phyloP scores from a whole-genome alignment of 805 yeast species.

The Diddensiella transvaalensis region DNA sequence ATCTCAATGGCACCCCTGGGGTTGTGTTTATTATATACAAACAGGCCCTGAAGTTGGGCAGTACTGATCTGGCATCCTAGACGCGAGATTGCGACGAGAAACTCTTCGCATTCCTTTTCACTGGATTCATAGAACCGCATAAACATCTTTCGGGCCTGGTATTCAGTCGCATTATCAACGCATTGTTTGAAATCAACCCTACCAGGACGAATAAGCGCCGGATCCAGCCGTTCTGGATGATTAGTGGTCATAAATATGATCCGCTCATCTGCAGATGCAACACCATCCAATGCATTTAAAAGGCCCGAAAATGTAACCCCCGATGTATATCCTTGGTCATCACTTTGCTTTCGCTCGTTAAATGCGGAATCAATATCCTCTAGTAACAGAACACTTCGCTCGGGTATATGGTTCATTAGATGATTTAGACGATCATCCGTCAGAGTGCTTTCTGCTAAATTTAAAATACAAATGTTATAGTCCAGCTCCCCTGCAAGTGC shows the following conservation, averaged over 20 bases:
- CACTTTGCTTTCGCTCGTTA: constrained; percentile 69
- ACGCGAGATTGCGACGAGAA: constrained; percentile 43
- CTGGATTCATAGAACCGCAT: constrained; percentile 71
- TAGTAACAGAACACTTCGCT: constrained; percentile 73
- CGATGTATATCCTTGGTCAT: constrained; percentile 72
- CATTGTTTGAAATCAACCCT: constrained; percentile 81
- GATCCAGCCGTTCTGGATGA: constrained; percentile 90
- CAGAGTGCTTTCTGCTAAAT: constrained; percentile 82
- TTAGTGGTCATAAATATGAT: constrained; percentile 97
- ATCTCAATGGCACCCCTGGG: constrained; percentile 72
- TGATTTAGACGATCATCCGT: constrained; percentile 95
- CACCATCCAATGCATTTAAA: constrained; percentile 93
- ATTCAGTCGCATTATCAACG: constrained; percentile 81
- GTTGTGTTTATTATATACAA: constrained; percentile 83
- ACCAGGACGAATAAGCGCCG: constrained; percentile 93
- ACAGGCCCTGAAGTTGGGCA: constrained; percentile 92
- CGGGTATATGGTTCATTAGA: constrained; percentile 93
- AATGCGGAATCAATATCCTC: constrained; percentile 98
- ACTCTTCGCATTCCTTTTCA: constrained; percentile 53
- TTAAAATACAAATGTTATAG: constrained; percentile 90
- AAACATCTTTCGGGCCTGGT: constrained; percentile 82
- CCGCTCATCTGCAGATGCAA: constrained; percentile 95
- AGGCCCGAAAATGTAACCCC: constrained; percentile 96
- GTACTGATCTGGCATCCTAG: constrained; percentile 68
- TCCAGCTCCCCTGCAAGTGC: constrained; percentile 96